Conservation (phyloP, 1,284 basidiomycete genomes). For the Boletus semigastroideus region DNA sequence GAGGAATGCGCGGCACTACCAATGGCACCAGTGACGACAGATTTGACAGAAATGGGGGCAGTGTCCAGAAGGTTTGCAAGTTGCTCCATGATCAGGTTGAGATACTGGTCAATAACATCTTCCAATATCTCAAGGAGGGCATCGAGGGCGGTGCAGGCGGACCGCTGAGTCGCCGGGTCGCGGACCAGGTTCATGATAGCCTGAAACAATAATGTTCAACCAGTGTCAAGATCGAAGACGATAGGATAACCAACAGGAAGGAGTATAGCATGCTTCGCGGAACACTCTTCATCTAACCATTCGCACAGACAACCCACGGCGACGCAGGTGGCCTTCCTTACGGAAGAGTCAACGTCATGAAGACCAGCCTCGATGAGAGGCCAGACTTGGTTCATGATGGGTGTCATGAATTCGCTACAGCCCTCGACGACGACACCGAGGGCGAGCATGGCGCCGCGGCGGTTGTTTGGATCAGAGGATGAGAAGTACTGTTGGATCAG, state of each 20-base stretch:
- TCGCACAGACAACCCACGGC: conserved; percentile 97
- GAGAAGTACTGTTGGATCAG: conserved; percentile 84
- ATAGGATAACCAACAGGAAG: conserved; percentile 67
- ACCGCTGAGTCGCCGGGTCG: conserved; percentile 84
- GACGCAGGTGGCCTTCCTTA: conserved; percentile 93
- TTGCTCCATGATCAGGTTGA: conserved; percentile 94
- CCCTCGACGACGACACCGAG: conserved; percentile 97
- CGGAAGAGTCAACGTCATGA: conserved; percentile 78
- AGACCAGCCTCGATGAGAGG: conserved; percentile 92
- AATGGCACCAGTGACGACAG: conserved; percentile 97
- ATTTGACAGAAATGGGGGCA: conserved; percentile 85
- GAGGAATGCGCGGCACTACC: conserved; percentile 99
- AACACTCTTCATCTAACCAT: conserved; percentile 95
- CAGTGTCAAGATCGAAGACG: not conserved
- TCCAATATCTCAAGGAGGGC: conserved; percentile 95
- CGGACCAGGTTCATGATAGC: conserved; percentile 90
- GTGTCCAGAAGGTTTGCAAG: conserved; percentile 87
- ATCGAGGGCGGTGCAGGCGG: conserved; percentile 96
- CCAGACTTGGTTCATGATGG: conserved; percentile 92
- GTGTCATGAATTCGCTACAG: conserved; percentile 97
- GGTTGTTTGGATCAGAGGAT: conserved; percentile 72
- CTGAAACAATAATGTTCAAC: conserved; percentile 35
- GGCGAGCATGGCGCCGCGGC: conserved; percentile 95
- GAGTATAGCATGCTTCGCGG: conserved; percentile 79
- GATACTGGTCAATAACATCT: conserved; percentile 88